Evolutionary conservation across 805 yeast species (phyloP).

Genomic region (Wickerhamiella vanderwaltii): DNA sequence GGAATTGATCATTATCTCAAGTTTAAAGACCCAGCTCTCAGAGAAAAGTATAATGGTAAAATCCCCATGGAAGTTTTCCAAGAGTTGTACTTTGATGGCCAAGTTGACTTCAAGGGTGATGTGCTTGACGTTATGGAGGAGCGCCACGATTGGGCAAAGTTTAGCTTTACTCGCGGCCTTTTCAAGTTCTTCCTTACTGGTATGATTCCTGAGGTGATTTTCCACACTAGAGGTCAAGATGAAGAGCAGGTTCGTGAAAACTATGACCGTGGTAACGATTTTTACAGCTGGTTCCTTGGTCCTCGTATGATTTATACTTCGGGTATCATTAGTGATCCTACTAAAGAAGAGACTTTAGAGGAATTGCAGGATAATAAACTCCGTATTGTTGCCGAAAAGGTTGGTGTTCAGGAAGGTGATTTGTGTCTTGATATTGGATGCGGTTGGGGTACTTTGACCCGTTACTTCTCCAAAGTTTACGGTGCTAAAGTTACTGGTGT

Average conservation of each 20-base stretch:
- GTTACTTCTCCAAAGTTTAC: conserved; percentile 67
- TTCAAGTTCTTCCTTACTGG: conserved; percentile 75
- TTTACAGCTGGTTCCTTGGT: conserved; percentile 86
- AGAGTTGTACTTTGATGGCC: conserved; percentile 70
- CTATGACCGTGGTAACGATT: conserved; percentile 93
- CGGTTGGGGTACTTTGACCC: conserved; percentile 92
- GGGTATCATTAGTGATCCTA: conserved; percentile 66
- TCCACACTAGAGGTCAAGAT: conserved; percentile 88
- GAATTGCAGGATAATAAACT: conserved; percentile 79
- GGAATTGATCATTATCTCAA: conserved; percentile 72
- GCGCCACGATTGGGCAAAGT: conserved; percentile 85
- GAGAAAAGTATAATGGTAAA: conserved; percentile 55
- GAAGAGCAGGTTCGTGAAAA: conserved; percentile 94
- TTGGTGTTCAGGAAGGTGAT: conserved; percentile 61
- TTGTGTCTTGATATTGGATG: conserved; percentile 75
- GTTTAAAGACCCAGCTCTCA: conserved; percentile 62
- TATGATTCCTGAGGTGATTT: conserved; percentile 82
- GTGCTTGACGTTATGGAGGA: conserved; percentile 70
- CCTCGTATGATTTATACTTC: conserved; percentile 91
- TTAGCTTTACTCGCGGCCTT: conserved; percentile 62
- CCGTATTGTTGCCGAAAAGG: conserved; percentile 77
- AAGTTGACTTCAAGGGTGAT: conserved; percentile 82
- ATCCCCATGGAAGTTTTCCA: conserved; percentile 90
- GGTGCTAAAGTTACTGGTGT: conserved; percentile 84
- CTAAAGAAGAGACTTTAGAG: conserved; percentile 54